Base-by-base conservation (phyloP, 2,329 filamentous ascomycete genomes). In the Tolypocladium cylindrosporum region DNA sequence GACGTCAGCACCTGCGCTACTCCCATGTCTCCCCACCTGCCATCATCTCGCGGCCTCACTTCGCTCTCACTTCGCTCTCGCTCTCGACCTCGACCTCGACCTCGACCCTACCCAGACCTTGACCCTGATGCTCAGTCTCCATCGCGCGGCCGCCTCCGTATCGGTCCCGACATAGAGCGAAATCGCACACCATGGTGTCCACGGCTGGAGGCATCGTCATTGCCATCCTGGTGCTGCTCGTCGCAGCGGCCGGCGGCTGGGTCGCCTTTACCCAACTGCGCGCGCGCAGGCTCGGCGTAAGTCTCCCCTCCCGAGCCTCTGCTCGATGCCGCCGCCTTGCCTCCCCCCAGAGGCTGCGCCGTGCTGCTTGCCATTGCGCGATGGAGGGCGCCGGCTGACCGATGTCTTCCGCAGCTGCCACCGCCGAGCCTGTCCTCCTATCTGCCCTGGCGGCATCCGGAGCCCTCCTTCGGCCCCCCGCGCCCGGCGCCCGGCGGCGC, bases 181-280 rank as follows among this genome's bases (percentile, higher is more conserved):
- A 52, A 36, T 19, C 19, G 31, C 19, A 14, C 61, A 75, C 63
- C 61, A 86, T 86, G 80, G 77, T 80, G 68, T 79, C 79, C 62
- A 75, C 82, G 55, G 77, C 81, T 63, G 85, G 86, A 68, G 81
- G 87, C 62, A 84, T 92, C 75, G 81, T 91, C 71, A 85, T 95
- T 69, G 80, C 90, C 67, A 71, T 93, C 67, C 66, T 90, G 64
- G 74, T 91, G 64, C 70, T 89, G 66, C 68, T 84, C 57, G 60
- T 87, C 57, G 71, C 77, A 57, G 82, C 74, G 34, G 84, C 76
- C 58, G 72, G 80, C 58, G 85, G 80, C 67, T 93, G 87, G 85
- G 75, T 91, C 60, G 72, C 85, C 67, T 91, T 86, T 68, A 85
- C 86, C 37, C 87, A 90, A 67, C 77, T 87, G 65, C 87, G 87